Conservation (phyloP, 2,329 filamentous ascomycete genomes). For the Dothistroma septosporum region DNA sequence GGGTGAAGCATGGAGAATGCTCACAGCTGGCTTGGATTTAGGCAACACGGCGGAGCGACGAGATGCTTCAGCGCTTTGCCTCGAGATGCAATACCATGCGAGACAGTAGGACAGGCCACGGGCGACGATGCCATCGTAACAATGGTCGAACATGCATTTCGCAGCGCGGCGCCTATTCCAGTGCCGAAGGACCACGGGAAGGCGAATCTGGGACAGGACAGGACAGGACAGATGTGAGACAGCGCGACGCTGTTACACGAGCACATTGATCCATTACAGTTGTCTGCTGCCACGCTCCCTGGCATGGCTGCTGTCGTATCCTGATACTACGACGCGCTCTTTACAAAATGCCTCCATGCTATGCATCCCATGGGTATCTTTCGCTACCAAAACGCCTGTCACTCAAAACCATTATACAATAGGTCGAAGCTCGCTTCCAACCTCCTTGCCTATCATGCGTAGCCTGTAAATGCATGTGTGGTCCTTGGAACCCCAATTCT, state of each 20-base stretch:
- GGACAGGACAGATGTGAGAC: not conserved
- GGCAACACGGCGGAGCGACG: not conserved
- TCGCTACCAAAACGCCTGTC: not conserved
- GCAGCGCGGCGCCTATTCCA: too few relatives aligned
- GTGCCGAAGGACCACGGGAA: too few relatives aligned
- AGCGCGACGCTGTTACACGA: not conserved
- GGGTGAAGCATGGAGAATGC: not conserved
- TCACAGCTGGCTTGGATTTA: not conserved
- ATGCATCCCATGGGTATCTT: not conserved
- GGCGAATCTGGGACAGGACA: not conserved
- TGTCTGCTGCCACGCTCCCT: not conserved
- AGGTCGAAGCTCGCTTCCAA: not conserved
- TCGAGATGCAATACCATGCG: too few relatives aligned
- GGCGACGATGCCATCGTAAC: not conserved
- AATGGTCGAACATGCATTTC: too few relatives aligned
- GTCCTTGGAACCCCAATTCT: slow-evolving; percentile 42
- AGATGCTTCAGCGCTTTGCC: not conserved
- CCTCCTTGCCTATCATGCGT: slow-evolving; percentile 40
- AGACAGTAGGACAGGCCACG: too few relatives aligned
- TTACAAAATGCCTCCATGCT: not conserved
- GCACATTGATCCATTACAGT: not conserved
- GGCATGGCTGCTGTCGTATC: not conserved
- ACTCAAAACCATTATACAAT: not conserved
- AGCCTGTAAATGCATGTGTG: slow-evolving; percentile 48
- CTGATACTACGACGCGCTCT: not conserved